Evolutionary conservation across 2,329 filamentous ascomycete species (phyloP).

Genomic region (Monilinia vaccinii-corymbosi): DNA sequence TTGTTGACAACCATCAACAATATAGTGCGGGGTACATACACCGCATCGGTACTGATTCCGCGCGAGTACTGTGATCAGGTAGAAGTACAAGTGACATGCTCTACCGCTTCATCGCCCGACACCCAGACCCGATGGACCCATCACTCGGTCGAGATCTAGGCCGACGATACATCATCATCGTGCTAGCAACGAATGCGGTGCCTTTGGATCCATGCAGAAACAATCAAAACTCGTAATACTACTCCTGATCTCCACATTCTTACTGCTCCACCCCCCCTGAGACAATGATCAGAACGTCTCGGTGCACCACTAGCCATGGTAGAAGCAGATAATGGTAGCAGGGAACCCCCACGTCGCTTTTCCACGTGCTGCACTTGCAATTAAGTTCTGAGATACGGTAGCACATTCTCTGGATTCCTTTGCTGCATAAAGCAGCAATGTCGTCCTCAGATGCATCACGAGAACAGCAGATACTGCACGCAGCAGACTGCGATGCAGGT

Average conservation of each 20-base stretch:
- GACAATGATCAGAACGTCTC: neutral
- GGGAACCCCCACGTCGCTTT: neutral
- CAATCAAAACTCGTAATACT: neutral
- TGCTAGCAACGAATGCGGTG: neutral
- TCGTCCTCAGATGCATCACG: slow-evolving; percentile 3
- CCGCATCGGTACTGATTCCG: neutral
- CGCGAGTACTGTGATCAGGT: neutral
- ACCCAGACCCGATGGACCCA: neutral
- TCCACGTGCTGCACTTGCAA: neutral
- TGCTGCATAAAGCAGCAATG: slow-evolving; percentile 7
- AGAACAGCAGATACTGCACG: slow-evolving; percentile 11
- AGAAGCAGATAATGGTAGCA: neutral
- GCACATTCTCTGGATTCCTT: neutral
- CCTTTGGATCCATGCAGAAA: neutral
- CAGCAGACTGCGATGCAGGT: neutral
- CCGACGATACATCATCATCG: neutral
- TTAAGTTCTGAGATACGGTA: neutral
- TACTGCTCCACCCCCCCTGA: neutral
- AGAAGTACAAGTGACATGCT: neutral
- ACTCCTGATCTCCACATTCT: neutral
- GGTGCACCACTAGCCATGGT: neutral
- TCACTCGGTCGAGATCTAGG: slow-evolving; percentile 4
- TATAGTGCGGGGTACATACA: slow-evolving; percentile 1
- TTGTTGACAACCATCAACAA: neutral
- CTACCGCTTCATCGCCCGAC: neutral